Evolutionary conservation across 257 asterid genomes (phyloP).

Genomic region (Ophiorrhiza pumila): DNA sequence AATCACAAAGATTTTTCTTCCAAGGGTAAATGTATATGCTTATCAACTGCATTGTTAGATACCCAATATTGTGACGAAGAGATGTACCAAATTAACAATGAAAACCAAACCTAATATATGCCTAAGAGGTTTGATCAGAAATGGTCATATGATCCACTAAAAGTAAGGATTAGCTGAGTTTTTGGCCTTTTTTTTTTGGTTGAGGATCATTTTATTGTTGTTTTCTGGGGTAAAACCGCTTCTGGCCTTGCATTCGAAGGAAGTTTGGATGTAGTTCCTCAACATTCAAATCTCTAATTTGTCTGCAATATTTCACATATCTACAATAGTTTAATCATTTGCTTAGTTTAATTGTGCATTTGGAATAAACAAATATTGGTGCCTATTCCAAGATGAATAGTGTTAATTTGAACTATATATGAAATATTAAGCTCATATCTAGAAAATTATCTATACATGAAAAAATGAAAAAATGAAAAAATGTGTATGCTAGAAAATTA

Average conservation of each 20-base stretch:
- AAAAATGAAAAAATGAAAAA: not conserved
- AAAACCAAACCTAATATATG: not conserved
- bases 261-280: not conserved
- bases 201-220: not conserved
- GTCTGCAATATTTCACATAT: not conserved
- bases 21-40: not conserved
- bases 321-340: not conserved
- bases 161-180: not conserved
- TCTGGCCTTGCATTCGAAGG: not conserved
- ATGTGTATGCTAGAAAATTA: not conserved
- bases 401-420: no score
- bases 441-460: no score
- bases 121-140: not conserved
- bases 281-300: not conserved
- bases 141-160: not conserved
- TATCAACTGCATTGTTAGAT: not conserved
- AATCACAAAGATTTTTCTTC: no score
- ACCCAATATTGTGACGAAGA: not conserved
- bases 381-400: not conserved
- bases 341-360: not conserved
- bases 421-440: no score
- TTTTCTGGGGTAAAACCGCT: not conserved
- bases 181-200: not conserved
- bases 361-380: not conserved
- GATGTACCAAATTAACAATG: not conserved